Conservation (phyloP, 441 rosid genomes). For the Adansonia gregorii region DNA sequence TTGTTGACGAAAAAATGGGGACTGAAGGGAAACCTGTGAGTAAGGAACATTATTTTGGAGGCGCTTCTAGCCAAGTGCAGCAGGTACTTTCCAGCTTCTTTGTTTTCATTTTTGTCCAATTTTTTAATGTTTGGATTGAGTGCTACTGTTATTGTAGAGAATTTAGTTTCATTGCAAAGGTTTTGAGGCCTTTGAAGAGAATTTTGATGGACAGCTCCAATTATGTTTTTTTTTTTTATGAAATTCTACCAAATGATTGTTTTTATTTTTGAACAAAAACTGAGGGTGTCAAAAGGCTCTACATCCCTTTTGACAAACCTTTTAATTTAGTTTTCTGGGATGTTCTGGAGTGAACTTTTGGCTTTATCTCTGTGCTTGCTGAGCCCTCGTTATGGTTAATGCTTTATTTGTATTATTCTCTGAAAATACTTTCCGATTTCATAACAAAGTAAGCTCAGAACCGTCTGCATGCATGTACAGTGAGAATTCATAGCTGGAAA, state of each 20-base stretch:
- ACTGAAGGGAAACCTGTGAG: constrained; percentile 31
- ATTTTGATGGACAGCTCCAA: background rate
- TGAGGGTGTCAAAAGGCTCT: background rate
- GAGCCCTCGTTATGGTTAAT: constrained; percentile 3
- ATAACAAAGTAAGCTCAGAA: background rate
- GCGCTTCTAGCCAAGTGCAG: constrained; percentile 26
- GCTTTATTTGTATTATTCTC: background rate
- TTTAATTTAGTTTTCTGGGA: background rate
- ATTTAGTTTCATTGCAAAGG: background rate
- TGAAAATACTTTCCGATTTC: background rate
- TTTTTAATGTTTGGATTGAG: background rate
- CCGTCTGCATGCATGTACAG: background rate
- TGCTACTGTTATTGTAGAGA: background rate
- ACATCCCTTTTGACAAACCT: background rate
- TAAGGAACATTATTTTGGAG: constrained; percentile 18
- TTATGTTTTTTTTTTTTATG: background rate
- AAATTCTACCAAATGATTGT: background rate
- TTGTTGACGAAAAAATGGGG: constrained; percentile 25
- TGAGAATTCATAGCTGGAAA: constrained; percentile 12
- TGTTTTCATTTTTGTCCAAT: background rate
- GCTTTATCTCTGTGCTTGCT: background rate
- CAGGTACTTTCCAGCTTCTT: constrained; percentile 22
- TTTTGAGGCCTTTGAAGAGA: background rate
- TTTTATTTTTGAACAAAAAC: background rate
- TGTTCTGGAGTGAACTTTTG: background rate